These are phyloP conservation scores for Daedalea quercina DNA, from an alignment of 768 basidiomycete species.

Conservation along the genomic window DNA sequence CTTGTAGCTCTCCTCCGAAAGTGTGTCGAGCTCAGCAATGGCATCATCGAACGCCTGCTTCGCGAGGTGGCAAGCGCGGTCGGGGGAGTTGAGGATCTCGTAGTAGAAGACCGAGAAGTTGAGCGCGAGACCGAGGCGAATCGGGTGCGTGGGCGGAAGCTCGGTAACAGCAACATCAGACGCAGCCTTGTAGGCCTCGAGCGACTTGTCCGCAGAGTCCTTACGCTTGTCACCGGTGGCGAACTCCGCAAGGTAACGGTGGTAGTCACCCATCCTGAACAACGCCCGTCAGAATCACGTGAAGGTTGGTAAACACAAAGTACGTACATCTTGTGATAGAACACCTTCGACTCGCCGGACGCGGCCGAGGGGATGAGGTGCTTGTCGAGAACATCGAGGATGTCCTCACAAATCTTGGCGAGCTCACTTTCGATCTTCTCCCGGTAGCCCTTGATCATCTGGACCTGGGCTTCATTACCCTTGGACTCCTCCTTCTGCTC, in stretches of 20 bases:
- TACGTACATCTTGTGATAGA: conserved; percentile 98
- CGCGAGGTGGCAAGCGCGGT: conserved; percentile 96
- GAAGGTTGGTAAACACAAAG: conserved; percentile 13
- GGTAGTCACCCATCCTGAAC: conserved; percentile 96
- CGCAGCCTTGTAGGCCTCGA: conserved; percentile 96
- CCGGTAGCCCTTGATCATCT: conserved; percentile 96
- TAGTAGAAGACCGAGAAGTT: conserved; percentile 99
- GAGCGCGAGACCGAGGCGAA: conserved; percentile 95
- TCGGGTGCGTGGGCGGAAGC: conserved; percentile 93
- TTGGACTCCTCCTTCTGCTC: conserved; percentile 99
- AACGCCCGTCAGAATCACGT: conserved; percentile 7
- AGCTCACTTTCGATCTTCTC: conserved; percentile 97
- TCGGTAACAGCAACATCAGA: conserved; percentile 96
- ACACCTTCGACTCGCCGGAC: conserved; percentile 95
- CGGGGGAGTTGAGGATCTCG: conserved; percentile 97
- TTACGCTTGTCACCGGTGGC: conserved; percentile 97
- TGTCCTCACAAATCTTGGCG: conserved; percentile 97
- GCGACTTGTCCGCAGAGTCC: conserved; percentile 94
- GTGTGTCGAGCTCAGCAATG: conserved; percentile 97
- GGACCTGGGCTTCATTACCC: conserved; percentile 92
- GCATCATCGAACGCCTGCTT: conserved; percentile 99
- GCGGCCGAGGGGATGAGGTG: conserved; percentile 97
- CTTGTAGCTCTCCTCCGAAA: conserved; percentile 99
- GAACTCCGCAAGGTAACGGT: conserved; percentile 98
- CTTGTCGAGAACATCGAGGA: conserved; percentile 94